A percentile compares a stretch with the other conserved stretches of the same genome.
Conservation (phyloP, 192 early-diverging fungal genomes). For the Anaeromyces robustus region DNA sequence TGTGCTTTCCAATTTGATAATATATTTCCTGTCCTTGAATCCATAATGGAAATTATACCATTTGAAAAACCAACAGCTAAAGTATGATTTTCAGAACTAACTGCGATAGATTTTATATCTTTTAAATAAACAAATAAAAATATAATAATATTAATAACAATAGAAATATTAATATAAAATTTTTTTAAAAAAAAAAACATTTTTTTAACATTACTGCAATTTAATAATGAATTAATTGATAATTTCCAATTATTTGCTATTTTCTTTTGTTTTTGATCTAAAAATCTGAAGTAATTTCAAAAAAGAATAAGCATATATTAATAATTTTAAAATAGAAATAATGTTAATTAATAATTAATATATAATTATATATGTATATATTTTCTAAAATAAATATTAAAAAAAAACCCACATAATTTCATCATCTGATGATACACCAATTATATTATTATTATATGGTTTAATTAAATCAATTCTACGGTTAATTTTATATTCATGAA, state of each 20-base stretch:
- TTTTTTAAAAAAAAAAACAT: too few species aligned
- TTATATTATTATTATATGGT: neutral
- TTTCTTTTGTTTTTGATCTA: neutral
- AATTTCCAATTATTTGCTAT: neutral
- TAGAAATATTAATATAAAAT: too few species aligned
- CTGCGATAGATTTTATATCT: neutral
- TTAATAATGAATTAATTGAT: neutral
- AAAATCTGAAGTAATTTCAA: neutral
- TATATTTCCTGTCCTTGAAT: neutral
- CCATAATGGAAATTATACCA: neutral
- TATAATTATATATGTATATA: neutral
- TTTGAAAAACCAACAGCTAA: neutral
- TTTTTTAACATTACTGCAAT: neutral
- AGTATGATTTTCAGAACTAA: neutral
- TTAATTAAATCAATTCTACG: neutral
- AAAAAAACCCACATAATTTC: neutral
- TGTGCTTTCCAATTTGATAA: neutral
- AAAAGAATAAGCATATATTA: too few species aligned
- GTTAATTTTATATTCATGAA: neutral
- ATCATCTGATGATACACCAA: neutral
- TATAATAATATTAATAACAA: too few species aligned
- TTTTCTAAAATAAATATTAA: too few species aligned
- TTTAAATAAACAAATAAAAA: neutral
- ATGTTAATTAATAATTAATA: too few species aligned
- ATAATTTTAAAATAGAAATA: too few species aligned